phyloP scores from a whole-genome alignment of 2,329 filamentous ascomycete species.

The Colletotrichum filicis region DNA sequence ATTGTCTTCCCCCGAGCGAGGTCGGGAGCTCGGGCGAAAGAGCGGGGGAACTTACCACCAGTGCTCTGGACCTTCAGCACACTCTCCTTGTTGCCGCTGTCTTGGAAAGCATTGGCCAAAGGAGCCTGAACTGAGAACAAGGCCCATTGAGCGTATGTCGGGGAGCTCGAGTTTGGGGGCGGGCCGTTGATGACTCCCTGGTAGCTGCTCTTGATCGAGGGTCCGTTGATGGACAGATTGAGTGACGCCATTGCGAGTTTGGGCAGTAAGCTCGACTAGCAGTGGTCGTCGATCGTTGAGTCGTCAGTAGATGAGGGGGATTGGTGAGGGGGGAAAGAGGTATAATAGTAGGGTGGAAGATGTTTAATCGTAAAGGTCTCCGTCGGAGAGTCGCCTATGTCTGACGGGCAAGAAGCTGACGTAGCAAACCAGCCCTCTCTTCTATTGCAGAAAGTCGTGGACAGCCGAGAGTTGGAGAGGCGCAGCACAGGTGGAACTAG shows the following conservation, averaged over 20 bases:
- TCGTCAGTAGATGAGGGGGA: conserved; percentile 5
- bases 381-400: conserved; percentile 32
- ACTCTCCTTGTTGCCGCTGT: conserved; percentile 87
- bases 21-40: conserved; percentile 21
- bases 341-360: conserved; percentile 3
- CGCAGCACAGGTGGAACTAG: conserved; percentile 35
- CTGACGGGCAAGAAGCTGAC: conserved; percentile 36
- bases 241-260: conserved; percentile 76
- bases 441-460: conserved; percentile 28
- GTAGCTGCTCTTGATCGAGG: conserved; percentile 87
- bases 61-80: conserved; percentile 93
- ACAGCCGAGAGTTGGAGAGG: conserved; percentile 30
- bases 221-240: conserved; percentile 82
- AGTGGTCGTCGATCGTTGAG: conserved; percentile 19
- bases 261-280: conserved; percentile 37
- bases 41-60: conserved; percentile 69
- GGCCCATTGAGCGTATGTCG: conserved; percentile 92
- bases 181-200: conserved; percentile 66
- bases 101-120: conserved; percentile 92
- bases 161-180: conserved; percentile 68
- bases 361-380: conserved; percentile 21
- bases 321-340: conserved; percentile 3
- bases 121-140: conserved; percentile 94
- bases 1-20: conserved; percentile 24
- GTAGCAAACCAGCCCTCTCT: conserved; percentile 34